Percentiles rank a stretch among this genome's conserved stretches.
phyloP scores from a whole-genome alignment of 345 rosid genomes.

The Erucastrum elatum region DNA sequence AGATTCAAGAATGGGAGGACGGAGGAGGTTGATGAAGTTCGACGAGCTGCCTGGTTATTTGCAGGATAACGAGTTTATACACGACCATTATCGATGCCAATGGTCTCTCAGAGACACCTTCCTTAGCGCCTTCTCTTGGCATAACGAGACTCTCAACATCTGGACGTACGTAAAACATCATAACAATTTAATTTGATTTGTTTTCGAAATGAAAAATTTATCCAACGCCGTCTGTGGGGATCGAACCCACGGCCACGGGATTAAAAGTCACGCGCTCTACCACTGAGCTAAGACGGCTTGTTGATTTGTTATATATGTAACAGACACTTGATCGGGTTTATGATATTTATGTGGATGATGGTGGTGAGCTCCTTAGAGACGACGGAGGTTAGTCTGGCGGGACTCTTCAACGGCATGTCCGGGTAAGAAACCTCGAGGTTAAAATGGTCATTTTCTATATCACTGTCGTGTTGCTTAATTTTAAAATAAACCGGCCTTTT shows the following conservation, averaged over 20 bases:
- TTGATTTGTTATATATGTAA: background rate
- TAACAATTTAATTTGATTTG: background rate
- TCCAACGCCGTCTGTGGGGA: background rate
- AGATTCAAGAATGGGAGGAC: slow-evolving; percentile 29
- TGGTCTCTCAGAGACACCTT: slow-evolving; percentile 80
- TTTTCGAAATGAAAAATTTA: background rate
- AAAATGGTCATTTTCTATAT: slow-evolving; percentile 1
- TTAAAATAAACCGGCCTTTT: slow-evolving; percentile 6
- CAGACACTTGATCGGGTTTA: slow-evolving; percentile 80
- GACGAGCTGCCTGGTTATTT: slow-evolving; percentile 78
- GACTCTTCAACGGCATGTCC: slow-evolving; percentile 45
- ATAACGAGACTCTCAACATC: slow-evolving; percentile 88
- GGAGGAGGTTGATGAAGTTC: slow-evolving; percentile 55
- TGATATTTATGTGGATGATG: slow-evolving; percentile 59
- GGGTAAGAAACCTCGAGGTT: slow-evolving; percentile 45
- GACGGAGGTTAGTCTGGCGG: slow-evolving; percentile 50
- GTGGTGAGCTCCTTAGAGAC: slow-evolving; percentile 59
- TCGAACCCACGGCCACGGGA: slow-evolving; percentile 1
- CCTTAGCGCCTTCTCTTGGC: slow-evolving; percentile 75
- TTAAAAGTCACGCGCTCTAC: background rate
- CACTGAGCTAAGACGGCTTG: background rate
- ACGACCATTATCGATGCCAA: slow-evolving; percentile 81
- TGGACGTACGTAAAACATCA: slow-evolving; percentile 65
- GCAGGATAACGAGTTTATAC: slow-evolving; percentile 81
- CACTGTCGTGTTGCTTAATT: background rate